These are phyloP conservation scores for Elsinoe necatrix DNA, from an alignment of 2,329 filamentous ascomycete genomes.

Conservation along the genomic window DNA sequence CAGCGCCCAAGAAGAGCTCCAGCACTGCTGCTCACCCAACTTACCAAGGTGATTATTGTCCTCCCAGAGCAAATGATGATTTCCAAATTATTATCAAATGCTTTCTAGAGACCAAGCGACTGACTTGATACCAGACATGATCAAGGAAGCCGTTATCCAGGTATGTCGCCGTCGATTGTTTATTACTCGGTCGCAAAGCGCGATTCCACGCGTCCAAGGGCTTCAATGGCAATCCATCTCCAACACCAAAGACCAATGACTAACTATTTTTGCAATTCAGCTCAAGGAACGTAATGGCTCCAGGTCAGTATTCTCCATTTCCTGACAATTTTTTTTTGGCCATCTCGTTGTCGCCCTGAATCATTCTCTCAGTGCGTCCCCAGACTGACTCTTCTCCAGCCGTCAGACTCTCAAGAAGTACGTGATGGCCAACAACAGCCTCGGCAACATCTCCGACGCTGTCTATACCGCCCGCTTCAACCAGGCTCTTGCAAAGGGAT, in stretches of 20 bases:
- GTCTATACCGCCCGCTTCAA: conserved; percentile 72
- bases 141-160: conserved; percentile 62
- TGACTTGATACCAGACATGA: conserved; percentile 55
- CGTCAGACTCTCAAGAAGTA: conserved; percentile 70
- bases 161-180: conserved; percentile 45
- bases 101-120: conserved; percentile 32
- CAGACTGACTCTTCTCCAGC: conserved; percentile 34
- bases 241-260: conserved; percentile 37
- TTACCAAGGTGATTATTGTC: conserved; percentile 53
- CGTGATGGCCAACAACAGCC: conserved; percentile 61
- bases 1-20: conserved; percentile 51
- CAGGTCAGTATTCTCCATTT: conserved; percentile 47
- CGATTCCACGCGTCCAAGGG: conserved; percentile 14
- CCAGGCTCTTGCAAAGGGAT: conserved; percentile 71
- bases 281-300: conserved; percentile 63
- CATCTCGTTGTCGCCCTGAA: conserved; percentile 23
- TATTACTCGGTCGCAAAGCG: conserved; percentile 26
- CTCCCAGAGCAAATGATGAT: conserved; percentile 27
- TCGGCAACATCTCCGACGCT: conserved; percentile 44
- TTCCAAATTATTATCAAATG: not conserved
- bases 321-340: not conserved
- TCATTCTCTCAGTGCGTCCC: conserved; percentile 17
- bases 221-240: not conserved
- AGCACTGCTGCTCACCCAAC: conserved; percentile 49
- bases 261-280: conserved; percentile 40